Conservation (phyloP, 306 rosid genomes). For the Rosa persica region DNA sequence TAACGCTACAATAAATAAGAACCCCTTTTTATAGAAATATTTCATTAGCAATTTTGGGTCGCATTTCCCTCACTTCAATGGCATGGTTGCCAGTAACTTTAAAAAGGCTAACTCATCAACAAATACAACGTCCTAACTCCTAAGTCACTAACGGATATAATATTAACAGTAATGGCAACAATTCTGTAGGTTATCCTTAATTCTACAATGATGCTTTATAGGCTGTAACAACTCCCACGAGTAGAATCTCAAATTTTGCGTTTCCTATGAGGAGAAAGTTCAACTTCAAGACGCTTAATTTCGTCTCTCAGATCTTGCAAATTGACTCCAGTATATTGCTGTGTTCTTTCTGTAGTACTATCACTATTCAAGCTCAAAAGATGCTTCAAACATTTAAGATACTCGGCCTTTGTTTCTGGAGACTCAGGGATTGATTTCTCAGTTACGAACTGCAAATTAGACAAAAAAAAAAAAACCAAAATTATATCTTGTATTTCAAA, state of each 20-base stretch:
- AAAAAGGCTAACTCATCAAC: neutral
- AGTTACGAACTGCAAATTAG: constrained; percentile 51
- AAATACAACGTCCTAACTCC: neutral
- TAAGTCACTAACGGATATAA: neutral
- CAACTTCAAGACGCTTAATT: constrained; percentile 42
- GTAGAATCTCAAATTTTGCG: constrained; percentile 24
- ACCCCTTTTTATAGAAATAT: too few relatives aligned
- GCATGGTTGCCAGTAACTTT: neutral
- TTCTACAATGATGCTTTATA: neutral
- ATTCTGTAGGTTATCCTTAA: neutral
- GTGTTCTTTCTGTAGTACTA: constrained; percentile 18
- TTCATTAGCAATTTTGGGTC: too few relatives aligned
- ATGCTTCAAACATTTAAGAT: constrained; percentile 67
- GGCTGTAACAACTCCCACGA: neutral
- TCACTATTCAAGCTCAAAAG: constrained; percentile 46
- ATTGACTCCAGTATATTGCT: constrained; percentile 23
- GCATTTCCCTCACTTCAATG: neutral
- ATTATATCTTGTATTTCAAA: neutral
- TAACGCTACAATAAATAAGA: too few relatives aligned
- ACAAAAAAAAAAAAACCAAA: neutral
- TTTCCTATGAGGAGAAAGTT: constrained; percentile 27
- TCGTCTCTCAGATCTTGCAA: constrained; percentile 40
- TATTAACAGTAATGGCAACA: neutral
- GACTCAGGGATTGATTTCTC: constrained; percentile 43
- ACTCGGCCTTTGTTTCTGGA: constrained; percentile 62